Conservation (phyloP, 2,329 filamentous ascomycete genomes). For the Xylaria sp. region DNA sequence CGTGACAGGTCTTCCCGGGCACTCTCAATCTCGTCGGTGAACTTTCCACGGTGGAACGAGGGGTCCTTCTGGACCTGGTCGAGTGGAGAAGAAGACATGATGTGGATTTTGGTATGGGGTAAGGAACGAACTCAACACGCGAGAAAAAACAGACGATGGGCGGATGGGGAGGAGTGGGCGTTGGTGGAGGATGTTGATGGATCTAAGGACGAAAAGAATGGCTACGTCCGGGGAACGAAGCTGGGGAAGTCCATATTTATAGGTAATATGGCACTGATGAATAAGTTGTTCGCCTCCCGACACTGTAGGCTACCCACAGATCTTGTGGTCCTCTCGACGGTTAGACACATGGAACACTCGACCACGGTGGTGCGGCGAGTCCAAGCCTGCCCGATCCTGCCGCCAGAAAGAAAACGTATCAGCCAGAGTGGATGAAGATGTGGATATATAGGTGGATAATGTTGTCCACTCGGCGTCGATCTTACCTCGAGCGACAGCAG, state of each 20-base stretch:
- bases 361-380: conserved; percentile 14
- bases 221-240: conserved; percentile 7
- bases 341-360: conserved; percentile 12
- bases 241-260: conserved; percentile 37
- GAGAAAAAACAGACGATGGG: conserved; percentile 44
- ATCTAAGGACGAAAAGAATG: conserved; percentile 20
- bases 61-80: conserved; percentile 37
- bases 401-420: conserved; percentile 3
- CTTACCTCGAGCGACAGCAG: conserved; percentile 25
- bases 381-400: conserved; percentile 18
- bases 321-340: conserved; percentile 1
- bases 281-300: not conserved
- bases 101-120: conserved; percentile 40
- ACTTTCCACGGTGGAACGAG: conserved; percentile 50
- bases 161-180: conserved; percentile 11
- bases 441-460: conserved; percentile 37
- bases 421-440: conserved; percentile 34
- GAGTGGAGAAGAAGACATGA: conserved; percentile 39
- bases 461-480: conserved; percentile 33
- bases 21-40: conserved; percentile 49
- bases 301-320: conserved; percentile 1
- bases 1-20: conserved; percentile 48
- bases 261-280: conserved; percentile 14
- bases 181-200: conserved; percentile 9
- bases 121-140: conserved; percentile 53